Percentiles rank a stretch among this genome's conserved stretches.
These are phyloP conservation scores for Penicillium sp. DNA, from an alignment of 2,329 filamentous ascomycete species.

Conservation along the genomic window DNA sequence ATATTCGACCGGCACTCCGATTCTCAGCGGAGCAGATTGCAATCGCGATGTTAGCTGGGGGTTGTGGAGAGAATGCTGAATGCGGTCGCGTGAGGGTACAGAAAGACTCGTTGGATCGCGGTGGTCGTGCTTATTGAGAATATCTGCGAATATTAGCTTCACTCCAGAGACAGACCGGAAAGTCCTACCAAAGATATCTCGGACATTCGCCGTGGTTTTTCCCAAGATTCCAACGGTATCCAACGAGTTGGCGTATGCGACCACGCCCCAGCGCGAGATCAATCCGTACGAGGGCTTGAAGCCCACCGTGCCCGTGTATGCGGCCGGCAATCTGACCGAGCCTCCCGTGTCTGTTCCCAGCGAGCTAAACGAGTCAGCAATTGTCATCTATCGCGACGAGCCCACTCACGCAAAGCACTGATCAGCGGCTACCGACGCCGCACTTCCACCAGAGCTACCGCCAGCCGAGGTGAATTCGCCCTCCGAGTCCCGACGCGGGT, in stretches of 20 bases:
- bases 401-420: conserved; percentile 59
- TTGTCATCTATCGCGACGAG: not conserved
- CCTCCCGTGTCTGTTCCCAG: conserved; percentile 94
- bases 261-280: conserved; percentile 80
- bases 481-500: conserved; percentile 44
- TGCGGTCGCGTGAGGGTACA: conserved; percentile 54
- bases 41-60: conserved; percentile 26
- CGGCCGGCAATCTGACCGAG: conserved; percentile 81
- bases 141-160: conserved; percentile 33
- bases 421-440: conserved; percentile 72
- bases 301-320: conserved; percentile 79
- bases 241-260: conserved; percentile 89
- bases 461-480: conserved; percentile 66
- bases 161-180: not conserved
- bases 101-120: conserved; percentile 75
- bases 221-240: conserved; percentile 85
- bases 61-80: conserved; percentile 47
- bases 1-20: conserved; percentile 73
- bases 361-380: conserved; percentile 52
- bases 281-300: conserved; percentile 93
- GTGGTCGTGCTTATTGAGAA: conserved; percentile 62
- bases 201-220: conserved; percentile 54
- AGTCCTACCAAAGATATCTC: conserved; percentile 54
- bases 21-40: conserved; percentile 42
- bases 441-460: conserved; percentile 92